Conservation (phyloP, 305 asterid species). For the Fraxinus floribunda region DNA sequence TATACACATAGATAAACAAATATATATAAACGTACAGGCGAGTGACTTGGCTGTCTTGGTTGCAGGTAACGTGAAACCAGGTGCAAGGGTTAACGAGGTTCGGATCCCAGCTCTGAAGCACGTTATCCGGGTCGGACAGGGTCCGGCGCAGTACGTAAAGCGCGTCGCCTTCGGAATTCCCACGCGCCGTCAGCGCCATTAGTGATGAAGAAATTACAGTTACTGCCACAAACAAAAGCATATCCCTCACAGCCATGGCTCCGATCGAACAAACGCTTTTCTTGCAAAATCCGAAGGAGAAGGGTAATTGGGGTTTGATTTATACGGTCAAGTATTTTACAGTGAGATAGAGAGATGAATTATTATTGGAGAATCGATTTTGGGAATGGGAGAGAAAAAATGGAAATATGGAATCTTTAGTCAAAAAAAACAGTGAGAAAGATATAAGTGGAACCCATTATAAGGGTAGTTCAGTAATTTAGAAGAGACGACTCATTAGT, state of each 20-base stretch:
- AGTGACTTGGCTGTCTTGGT: conserved; percentile 62
- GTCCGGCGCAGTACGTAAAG: conserved; percentile 68
- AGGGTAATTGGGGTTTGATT: not conserved
- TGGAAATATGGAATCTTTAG: not conserved
- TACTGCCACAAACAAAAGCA: conserved; percentile 31
- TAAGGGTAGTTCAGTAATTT: not conserved
- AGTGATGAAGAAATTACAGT: conserved; percentile 18
- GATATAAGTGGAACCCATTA: not conserved
- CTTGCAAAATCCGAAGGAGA: not conserved
- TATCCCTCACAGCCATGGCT: conserved; percentile 32
- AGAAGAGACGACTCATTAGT: not conserved
- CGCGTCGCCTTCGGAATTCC: conserved; percentile 77
- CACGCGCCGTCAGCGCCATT: conserved; percentile 40
- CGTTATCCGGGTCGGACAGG: conserved; percentile 67
- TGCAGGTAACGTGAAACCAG: conserved; percentile 83
- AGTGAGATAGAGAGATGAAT: not conserved
- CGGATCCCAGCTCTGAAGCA: conserved; percentile 87
- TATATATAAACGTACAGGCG: conserved; percentile 54
- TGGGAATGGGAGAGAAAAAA: not conserved
- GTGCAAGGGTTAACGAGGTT: conserved; percentile 82
- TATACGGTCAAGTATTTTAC: not conserved
- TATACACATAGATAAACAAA: not conserved
- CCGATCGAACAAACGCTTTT: not conserved
- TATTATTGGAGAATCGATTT: not conserved
- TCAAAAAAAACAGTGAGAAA: not conserved